phyloP scores from a whole-genome alignment of 2,329 filamentous ascomycete species.

The Cryphonectria carpinicola region DNA sequence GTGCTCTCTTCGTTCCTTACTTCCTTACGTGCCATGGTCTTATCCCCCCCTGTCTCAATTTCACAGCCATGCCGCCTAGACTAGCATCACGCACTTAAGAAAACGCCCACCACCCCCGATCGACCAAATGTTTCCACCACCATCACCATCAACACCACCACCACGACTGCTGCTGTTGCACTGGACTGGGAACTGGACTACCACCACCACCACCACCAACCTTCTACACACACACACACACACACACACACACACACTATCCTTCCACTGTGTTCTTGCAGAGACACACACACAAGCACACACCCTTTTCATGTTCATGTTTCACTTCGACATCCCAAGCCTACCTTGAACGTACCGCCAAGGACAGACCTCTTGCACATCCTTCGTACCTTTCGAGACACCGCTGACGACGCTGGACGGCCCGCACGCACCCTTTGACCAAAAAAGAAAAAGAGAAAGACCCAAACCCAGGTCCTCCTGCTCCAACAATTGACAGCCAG shows the following conservation, averaged over 20 bases:
- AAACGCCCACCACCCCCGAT: slow-evolving; percentile 26
- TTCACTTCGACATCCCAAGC: slow-evolving; percentile 24
- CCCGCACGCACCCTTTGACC: slow-evolving; percentile 17
- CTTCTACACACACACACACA: slow-evolving; percentile 8
- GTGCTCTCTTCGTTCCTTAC: background rate
- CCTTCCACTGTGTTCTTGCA: background rate
- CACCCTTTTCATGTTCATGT: slow-evolving; percentile 5
- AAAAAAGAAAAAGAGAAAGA: no score
- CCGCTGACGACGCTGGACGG: slow-evolving; percentile 28
- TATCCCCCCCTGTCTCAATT: slow-evolving; percentile 26
- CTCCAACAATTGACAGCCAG: slow-evolving; percentile 18
- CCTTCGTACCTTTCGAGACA: slow-evolving; percentile 14
- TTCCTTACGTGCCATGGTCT: slow-evolving; percentile 8
- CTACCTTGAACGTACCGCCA: slow-evolving; percentile 17
- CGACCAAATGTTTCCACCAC: slow-evolving; percentile 27
- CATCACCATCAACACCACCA: slow-evolving; percentile 14
- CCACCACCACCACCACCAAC: background rate
- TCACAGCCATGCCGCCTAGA: slow-evolving; percentile 26
- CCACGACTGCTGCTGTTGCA: background rate
- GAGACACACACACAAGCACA: background rate
- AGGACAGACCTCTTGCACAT: slow-evolving; percentile 14
- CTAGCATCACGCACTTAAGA: slow-evolving; percentile 30
- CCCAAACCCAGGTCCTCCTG: slow-evolving; percentile 4
- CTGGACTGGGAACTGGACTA: background rate
- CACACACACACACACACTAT: slow-evolving; percentile 19